phyloP scores from a whole-genome alignment of 345 rosid genomes.

The Punica granatum region DNA sequence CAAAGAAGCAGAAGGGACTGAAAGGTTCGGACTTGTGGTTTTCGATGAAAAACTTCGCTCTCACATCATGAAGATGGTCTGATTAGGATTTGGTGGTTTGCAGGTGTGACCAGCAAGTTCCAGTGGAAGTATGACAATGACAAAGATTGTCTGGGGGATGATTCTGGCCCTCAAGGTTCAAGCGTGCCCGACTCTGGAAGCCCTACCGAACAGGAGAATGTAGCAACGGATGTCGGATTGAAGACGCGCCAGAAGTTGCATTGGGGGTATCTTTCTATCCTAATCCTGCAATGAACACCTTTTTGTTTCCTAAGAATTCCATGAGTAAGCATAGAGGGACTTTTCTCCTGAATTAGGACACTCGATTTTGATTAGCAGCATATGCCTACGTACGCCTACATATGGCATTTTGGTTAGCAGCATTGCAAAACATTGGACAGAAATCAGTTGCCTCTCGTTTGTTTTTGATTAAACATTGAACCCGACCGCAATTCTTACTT shows the following conservation, averaged over 20 bases:
- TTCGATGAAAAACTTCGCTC: not conserved
- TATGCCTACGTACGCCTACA: no score
- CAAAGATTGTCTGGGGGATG: conserved; percentile 1
- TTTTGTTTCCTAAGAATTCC: no score
- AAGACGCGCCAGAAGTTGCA: conserved; percentile 14
- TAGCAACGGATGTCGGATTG: not conserved
- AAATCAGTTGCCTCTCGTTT: not conserved
- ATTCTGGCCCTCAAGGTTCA: not conserved
- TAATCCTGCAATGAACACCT: not conserved
- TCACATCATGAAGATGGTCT: not conserved
- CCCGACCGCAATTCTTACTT: no score
- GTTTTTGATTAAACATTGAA: no score
- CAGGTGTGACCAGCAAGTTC: conserved; percentile 4
- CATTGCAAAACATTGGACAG: no score
- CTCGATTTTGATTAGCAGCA: not conserved
- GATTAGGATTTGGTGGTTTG: not conserved
- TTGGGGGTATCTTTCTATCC: conserved; percentile 15
- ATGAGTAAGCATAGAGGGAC: no score
- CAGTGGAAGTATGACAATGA: not conserved
- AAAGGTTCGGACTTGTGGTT: conserved; percentile 1
- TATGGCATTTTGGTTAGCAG: no score
- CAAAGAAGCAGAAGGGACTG: conserved; percentile 7
- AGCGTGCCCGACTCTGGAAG: not conserved
- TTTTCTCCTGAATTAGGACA: not conserved
- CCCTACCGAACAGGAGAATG: not conserved